Evolutionary conservation across 78 protist genomes (phyloP), one percentile per base, ranked within the genome.

Genomic region (Dictyostelium purpureum): DNA sequence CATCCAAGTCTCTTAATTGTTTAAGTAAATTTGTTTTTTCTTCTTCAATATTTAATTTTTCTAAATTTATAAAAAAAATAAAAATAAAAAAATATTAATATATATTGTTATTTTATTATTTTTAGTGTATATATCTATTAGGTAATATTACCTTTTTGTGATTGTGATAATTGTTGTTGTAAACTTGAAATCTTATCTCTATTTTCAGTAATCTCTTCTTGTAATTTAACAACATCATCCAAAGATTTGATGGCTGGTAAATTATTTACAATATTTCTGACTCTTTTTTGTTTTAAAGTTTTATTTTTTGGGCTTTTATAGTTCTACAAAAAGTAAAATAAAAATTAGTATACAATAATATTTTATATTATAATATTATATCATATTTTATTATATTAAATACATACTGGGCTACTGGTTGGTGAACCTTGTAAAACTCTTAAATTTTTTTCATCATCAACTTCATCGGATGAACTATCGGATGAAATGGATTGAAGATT

Each of bases 211-310:
- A 85, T 85, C 33, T 85, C 92, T 45, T 85, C 83, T 74, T 85
- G 92, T 45, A 85, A 42, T 35, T 85, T 85, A 10, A 85, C 74
- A 70, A 85, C 92, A 56, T 85, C 90, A 40, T 83, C 90, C 79
- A 83, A 71, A 38, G 80, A 70, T 57, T 71, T 71, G 42, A 83
- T 83, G 21, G 79, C 40, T 73, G 92, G 82, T 35, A 73, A 45
- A 43, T 73, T 33, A 54, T 70, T 59, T 6, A 33, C 61, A 19
- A 85, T 56, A 73, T 49, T 73, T 24, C 26, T 57, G 10, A 85
- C 24, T 71, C 92, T 75, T 42, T 85, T 83, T 18, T 37, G 28
- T 73, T 85, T 85, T 69, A 69, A 69, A 26, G 69, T 31, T 42
- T 70, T 73, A 61, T 47, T 73, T 35, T 61, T 78, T 77, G 66